Evolutionary conservation across 768 basidiomycete species (phyloP), one percentile per base, ranked within the genome.

Genomic region (Calocybe cyanea): DNA sequence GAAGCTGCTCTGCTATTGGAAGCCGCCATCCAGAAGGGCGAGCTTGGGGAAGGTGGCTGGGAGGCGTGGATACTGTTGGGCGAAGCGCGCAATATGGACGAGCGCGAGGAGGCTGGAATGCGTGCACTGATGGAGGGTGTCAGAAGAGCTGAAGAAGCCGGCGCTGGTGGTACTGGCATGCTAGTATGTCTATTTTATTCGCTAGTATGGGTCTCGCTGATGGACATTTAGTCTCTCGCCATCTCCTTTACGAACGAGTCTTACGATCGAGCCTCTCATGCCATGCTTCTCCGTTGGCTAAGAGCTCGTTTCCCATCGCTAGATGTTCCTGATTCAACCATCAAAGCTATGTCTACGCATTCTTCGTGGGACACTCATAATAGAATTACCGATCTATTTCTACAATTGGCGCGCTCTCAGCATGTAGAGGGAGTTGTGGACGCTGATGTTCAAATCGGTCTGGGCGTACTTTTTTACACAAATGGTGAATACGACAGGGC

Each of bases 201-300:
- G 11, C 14, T 17, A 21, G 18, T 7, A 31, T 23, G 33, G 13
- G 38, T 40, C 41, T 24, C 28, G 17, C 10, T 7, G 40, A 20
- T 25, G 30, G 25, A 15, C 32, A 7, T 8, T 24, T 56, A 97
- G 94, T 92, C 92, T 5, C 78, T 97, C 25, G 93, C 95, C 1
- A 92, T 97, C 52, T 92, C 92, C 7, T 98, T 90, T 63, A 95
- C 94, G 24, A 99, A 98, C 57, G 95, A 98, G 66, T 80, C 81
- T 0, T 87, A 84, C 55, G 94, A 98, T 56, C 75, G 87, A 9
- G 93, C 84, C 6, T 87, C 94, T 2, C 81, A 95, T 59, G 69
- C 82, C 0, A 89, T 85, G 72, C 77, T 99, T 13, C 77, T 94
- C 39, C 85, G 85, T 24, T 97, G 92, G 89, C 71, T 97, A 40